Base-by-base conservation (phyloP, 2,329 filamentous ascomycete genomes). In the Penicillium sp. region DNA sequence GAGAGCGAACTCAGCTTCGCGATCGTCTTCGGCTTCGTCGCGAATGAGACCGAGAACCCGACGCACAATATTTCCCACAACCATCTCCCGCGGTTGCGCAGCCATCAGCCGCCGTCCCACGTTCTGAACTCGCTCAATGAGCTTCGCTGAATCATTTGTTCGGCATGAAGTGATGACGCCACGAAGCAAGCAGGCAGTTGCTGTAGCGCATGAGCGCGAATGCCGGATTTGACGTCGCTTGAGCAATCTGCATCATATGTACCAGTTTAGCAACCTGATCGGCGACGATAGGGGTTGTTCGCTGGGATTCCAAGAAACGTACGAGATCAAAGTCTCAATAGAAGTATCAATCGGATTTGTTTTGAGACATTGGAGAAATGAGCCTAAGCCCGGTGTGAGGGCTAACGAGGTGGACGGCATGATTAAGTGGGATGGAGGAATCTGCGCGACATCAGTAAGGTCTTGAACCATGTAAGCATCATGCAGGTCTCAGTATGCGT, bases 1-100 rank as follows among this genome's bases (percentile, higher is more conserved):
- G 50, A 80, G 70, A 47, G 75, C 76, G 54, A 87, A 78, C 39
- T 82, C 83, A 46, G 77, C 86, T 56, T 90, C 90, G 54, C 87
- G 80, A 63, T 91, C 88, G 66, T 95, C 91, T 64, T 90, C 88
- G 38, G 90, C 89, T 68, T 97, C 92, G 68, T 97, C 92, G 48
- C 94, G 86, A 61, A 99, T 94, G 60, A 99, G 82, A 42, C 92
- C 90, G 36, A 99, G 79, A 2, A 97, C 90, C 58, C 94, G 87
- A 57, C 92, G 86, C 44, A 97, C 91, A 63, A 99, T 92, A 69
- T 99, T 99, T 49, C 92, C 93, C 43, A 97, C 91, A 5, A 92
- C 91, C 64, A 96, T 87, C 77, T 97, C 94, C 57, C 89, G 85
- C 14, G 93, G 93, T 67, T 96, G 91, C 7, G 94, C 92, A 52